A percentile compares a stretch with the other conserved stretches of the same genome.
Conservation (phyloP, 139 green algal genomes). For the Chlorella sp. region DNA sequence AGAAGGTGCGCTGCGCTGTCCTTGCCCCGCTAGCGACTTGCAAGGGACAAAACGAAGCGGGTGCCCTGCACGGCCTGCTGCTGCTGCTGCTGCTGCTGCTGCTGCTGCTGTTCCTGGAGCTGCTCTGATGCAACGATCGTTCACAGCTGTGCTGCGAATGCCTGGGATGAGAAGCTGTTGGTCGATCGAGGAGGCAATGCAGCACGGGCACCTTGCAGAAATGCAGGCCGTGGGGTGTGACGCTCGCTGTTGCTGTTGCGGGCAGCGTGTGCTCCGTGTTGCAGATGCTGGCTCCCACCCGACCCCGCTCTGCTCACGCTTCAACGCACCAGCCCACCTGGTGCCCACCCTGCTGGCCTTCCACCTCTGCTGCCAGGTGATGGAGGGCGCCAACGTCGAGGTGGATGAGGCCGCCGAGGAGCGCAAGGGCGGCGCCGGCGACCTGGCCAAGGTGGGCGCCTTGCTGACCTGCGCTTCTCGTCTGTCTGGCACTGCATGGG, state of each 20-base stretch:
- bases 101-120: too few species aligned
- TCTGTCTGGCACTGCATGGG: too few species aligned
- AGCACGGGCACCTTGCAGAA: too few species aligned
- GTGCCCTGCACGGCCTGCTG: too few species aligned
- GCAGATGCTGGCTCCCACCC: background rate
- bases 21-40: too few species aligned
- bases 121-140: too few species aligned
- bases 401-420: slow-evolving; percentile 85
- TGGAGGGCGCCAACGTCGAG: slow-evolving; percentile 70
- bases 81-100: too few species aligned
- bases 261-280: background rate
- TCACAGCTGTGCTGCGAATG: too few species aligned
- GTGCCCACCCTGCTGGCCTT: background rate
- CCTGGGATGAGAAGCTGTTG: too few species aligned
- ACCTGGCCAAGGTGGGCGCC: slow-evolving; percentile 37
- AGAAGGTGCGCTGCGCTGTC: slow-evolving; percentile 31
- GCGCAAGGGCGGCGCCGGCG: slow-evolving; percentile 77
- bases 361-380: slow-evolving; percentile 27
- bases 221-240: too few species aligned
- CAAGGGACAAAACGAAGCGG: too few species aligned
- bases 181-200: too few species aligned
- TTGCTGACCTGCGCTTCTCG: background rate
- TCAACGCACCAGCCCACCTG: background rate
- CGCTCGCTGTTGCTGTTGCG: background rate
- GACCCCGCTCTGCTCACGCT: background rate